Evolutionary conservation across 306 rosid genomes (phyloP).

Genomic region (Arachis hypogaea): DNA sequence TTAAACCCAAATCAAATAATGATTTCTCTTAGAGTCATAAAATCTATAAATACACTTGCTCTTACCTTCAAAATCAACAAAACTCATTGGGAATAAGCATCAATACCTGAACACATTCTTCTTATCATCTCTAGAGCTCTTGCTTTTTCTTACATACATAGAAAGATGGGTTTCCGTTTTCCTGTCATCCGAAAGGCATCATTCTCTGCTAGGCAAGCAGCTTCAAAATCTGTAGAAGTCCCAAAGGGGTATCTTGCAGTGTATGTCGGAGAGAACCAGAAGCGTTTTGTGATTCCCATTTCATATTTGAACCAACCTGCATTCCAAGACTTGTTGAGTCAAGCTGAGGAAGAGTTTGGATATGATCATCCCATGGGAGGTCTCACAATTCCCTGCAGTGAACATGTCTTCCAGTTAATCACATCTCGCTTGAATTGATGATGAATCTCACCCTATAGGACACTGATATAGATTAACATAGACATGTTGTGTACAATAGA

Average conservation of each 20-base stretch:
- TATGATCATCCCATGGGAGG: slow-evolving; percentile 49
- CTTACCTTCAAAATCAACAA: slow-evolving; percentile 14
- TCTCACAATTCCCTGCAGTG: slow-evolving; percentile 42
- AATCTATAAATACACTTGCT: slow-evolving; percentile 15
- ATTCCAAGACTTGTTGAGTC: slow-evolving; percentile 43
- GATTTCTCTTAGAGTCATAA: slow-evolving; percentile 9
- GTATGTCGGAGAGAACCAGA: slow-evolving; percentile 54
- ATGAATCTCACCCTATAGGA: slow-evolving; percentile 15
- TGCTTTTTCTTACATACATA: not conserved
- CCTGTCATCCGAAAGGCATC: slow-evolving; percentile 26
- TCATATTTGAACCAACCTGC: slow-evolving; percentile 41
- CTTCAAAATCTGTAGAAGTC: slow-evolving; percentile 28
- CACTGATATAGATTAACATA: slow-evolving; percentile 24
- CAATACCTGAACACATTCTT: not conserved
- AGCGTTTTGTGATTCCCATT: slow-evolving; percentile 44
- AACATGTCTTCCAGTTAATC: slow-evolving; percentile 23
- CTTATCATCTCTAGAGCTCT: not conserved
- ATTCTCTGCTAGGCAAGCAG: slow-evolving; percentile 10
- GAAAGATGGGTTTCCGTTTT: slow-evolving; percentile 42
- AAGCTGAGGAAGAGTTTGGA: slow-evolving; percentile 45
- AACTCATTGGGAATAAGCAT: slow-evolving; percentile 31
- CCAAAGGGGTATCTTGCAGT: slow-evolving; percentile 58
- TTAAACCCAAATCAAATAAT: not conserved
- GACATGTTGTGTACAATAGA: slow-evolving; percentile 12
- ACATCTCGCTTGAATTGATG: slow-evolving; percentile 30